Percentiles rank a stretch among this genome's conserved stretches.
Conservation (phyloP, 768 basidiomycete genomes). For the Psilocybe azurescens region DNA sequence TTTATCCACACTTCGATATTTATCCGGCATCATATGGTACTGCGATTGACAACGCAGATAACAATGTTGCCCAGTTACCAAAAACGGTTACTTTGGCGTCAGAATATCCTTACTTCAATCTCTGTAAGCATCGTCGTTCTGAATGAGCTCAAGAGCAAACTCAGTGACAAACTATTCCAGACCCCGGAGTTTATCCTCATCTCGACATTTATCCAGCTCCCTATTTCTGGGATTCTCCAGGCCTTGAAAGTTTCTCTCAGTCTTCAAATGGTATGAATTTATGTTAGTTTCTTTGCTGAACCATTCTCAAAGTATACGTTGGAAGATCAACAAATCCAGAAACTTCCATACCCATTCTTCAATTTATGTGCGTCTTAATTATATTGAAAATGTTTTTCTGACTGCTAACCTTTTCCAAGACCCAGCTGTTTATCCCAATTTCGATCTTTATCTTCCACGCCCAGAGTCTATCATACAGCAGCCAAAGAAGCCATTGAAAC, state of each 20-base stretch:
- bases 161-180: constrained; percentile 9
- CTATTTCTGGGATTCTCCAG: neutral
- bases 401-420: constrained; percentile 15
- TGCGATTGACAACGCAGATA: neutral
- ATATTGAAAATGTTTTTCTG: neutral
- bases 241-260: neutral
- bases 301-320: neutral
- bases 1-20: constrained; percentile 20
- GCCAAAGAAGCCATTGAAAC: constrained; percentile 4
- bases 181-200: constrained; percentile 29
- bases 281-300: neutral
- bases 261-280: neutral
- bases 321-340: neutral
- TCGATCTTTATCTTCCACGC: constrained; percentile 26
- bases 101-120: constrained; percentile 19
- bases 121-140: constrained; percentile 18
- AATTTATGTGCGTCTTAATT: constrained; percentile 20
- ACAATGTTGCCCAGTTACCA: neutral
- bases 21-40: constrained; percentile 18
- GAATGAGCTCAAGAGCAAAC: neutral
- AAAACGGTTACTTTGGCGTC: neutral
- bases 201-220: constrained; percentile 29
- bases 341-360: constrained; percentile 16
- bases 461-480: neutral
- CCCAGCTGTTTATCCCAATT: constrained; percentile 25